Base-by-base conservation (phyloP, 1,284 basidiomycete genomes). In the Tilletiaria anomala region DNA sequence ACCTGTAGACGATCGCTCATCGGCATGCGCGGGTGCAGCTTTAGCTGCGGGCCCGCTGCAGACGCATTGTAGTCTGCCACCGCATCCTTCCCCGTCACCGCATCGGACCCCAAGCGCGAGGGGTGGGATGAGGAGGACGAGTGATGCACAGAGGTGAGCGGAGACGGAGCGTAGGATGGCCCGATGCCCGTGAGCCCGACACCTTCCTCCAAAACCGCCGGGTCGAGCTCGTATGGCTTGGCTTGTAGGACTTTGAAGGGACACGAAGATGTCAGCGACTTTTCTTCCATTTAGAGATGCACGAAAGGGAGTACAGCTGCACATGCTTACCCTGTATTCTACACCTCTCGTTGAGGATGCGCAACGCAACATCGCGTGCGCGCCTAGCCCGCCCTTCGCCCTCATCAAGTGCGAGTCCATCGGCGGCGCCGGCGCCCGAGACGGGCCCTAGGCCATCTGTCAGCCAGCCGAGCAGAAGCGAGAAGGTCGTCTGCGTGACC, bases 391-490 rank as follows among this genome's bases (percentile, higher is more conserved):
- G 54, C 15, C 51, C 53, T 14, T 57, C 49, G 22, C 50, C 54
- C 19, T 51, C 49, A 53, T 87, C 84, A 5, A 85, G 79, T 18
- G 79, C 75, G 53, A 69, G 55, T 42, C 85, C 83, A 15, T 86
- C 82, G 37, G 81, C 78, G 6, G 50, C 45, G 21, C 83, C 82
- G 45, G 78, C 75, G 21, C 88, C 82, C 20, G 80, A 71, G 1
- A 80, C 79, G 58, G 89, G 85, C 21, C 86, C 83, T n/a, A 80
- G 72, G 23, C 85, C 86, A 64, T 88, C 86, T 15, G 84, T 93
- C 42, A 99, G 71, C 93, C 93, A 99, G 26, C 89, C 89, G 6
- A 96, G 75, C 8, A 99, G 73, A 5, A 99, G 76, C 31, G 82
- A 78, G 64, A 94, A 91, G 1, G 88, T 83, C 34, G 87, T 89